Percentiles rank a stretch among this genome's conserved stretches.
These are phyloP conservation scores for Thalia dealbata DNA, from an alignment of 176 grass and related monocot genomes.

Conservation along the genomic window DNA sequence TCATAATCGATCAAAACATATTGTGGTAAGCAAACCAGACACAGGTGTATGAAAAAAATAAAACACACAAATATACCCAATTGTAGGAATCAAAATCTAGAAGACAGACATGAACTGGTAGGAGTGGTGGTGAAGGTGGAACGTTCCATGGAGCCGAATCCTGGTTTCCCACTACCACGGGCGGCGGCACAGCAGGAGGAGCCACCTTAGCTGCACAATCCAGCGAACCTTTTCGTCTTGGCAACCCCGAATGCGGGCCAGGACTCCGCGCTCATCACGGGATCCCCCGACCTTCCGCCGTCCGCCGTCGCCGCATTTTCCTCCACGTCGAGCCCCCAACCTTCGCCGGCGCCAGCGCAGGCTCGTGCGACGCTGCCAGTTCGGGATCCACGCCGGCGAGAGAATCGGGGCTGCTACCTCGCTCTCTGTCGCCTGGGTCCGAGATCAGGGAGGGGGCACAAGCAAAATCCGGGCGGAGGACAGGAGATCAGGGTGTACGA, in stretches of 20 bases:
- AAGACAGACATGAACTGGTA: no score
- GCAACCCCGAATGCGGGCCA: no score
- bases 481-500: no score
- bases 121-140: no score
- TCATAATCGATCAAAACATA: no score
- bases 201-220: slow-evolving; percentile 1
- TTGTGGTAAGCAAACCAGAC: no score
- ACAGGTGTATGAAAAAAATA: no score
- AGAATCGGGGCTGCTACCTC: neutral
- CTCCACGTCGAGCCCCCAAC: neutral
- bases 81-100: no score
- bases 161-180: neutral
- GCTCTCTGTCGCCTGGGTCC: neutral
- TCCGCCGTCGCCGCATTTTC: neutral
- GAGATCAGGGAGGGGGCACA: neutral
- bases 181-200: slow-evolving; percentile 13
- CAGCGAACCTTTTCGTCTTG: neutral
- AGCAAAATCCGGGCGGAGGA: neutral
- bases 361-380: no score
- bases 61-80: no score
- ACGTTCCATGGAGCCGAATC: neutral
- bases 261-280: slow-evolving; percentile 3
- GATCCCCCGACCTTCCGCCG: neutral
- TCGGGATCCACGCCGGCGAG: neutral
- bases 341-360: no score